phyloP scores from a whole-genome alignment of 208 protist species.

The Wallacemonas sp. region DNA sequence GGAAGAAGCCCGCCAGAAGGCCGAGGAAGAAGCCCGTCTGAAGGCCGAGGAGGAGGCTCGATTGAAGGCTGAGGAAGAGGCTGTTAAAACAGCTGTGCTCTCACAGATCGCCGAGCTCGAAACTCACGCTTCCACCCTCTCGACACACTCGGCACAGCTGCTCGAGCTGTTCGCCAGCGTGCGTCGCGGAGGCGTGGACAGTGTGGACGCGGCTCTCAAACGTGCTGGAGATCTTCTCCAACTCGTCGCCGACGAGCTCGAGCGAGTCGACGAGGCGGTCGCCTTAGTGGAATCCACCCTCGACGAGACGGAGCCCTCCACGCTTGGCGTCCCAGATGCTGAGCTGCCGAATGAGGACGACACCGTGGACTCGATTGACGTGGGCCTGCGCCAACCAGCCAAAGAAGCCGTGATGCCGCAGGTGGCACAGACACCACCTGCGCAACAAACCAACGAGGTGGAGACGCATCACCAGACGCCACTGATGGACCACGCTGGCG shows the following conservation, averaged over 20 bases:
- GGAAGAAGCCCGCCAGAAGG: background rate
- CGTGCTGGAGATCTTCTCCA: background rate
- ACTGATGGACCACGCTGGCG: too few relatives aligned
- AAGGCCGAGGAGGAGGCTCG: conserved; percentile 11
- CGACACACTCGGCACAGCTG: background rate
- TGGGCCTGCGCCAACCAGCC: too few relatives aligned
- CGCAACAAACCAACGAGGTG: too few relatives aligned
- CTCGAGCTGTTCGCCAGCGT: background rate
- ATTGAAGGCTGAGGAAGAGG: conserved; percentile 4
- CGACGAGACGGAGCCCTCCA: background rate
- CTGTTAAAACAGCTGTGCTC: background rate
- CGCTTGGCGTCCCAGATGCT: too few relatives aligned
- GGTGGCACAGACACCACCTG: background rate
- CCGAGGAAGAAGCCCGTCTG: conserved; percentile 1
- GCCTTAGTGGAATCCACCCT: background rate
- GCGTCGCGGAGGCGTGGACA: background rate
- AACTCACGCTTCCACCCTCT: background rate
- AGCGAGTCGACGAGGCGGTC: conserved; percentile 1
- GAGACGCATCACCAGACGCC: too few relatives aligned
- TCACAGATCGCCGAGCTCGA: conserved; percentile 15
- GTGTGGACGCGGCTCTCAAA: background rate
- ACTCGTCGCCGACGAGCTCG: conserved; percentile 1
- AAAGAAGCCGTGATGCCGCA: background rate
- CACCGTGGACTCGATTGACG: background rate
- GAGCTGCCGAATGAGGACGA: background rate